Base-by-base conservation (phyloP, 1,284 basidiomycete genomes). In the Ustilago bromivora region DNA sequence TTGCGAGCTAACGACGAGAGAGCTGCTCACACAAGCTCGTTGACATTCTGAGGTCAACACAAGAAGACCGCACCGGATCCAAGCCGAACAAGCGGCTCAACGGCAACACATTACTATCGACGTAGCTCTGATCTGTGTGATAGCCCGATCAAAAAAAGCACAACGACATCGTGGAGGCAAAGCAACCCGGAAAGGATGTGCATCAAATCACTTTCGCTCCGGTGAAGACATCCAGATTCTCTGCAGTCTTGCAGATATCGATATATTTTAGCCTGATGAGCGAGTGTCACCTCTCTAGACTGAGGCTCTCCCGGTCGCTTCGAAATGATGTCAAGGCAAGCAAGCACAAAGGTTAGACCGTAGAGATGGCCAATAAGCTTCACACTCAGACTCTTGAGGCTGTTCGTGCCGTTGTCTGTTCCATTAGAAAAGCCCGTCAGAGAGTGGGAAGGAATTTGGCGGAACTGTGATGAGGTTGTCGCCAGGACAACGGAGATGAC, bases 171-270 rank as follows among this genome's bases (percentile, higher is more conserved):
- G 47, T 34, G 19, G 55, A 32, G 35, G 43, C 49, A 51, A 51
- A 28, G 49, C 19, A 28, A 56, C 31, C 49, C 31, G 49, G 23
- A 51, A 51, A 51, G 28, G 28, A 13, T 28, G 49, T 51, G 49
- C 49, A 51, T 12, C 28, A 51, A 13, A 9, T 51, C 12, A 28
- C 23, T 23, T 51, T 51, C 15, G 31, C 28, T 51, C 49, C 49
- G 49, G 31, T 23, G 49, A 51, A 5, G 15, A 17, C 49, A 32
- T 31, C 49, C 49, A 51, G 46, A 28, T 6, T 23, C 23, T 31
- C 28, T n/a, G 46, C 10, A 19, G 8, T 49, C 13, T 41, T 15
- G 15, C 11, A 41, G 40, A 19, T 9, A 46, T 46, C 43, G n/a
- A 46, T 46, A 23, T 46, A 41, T 41, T 17, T 17, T 12, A 41